Evolutionary conservation across 345 rosid species (phyloP), one percentile per base, ranked within the genome.

Genomic region (Iberis pinnata): DNA sequence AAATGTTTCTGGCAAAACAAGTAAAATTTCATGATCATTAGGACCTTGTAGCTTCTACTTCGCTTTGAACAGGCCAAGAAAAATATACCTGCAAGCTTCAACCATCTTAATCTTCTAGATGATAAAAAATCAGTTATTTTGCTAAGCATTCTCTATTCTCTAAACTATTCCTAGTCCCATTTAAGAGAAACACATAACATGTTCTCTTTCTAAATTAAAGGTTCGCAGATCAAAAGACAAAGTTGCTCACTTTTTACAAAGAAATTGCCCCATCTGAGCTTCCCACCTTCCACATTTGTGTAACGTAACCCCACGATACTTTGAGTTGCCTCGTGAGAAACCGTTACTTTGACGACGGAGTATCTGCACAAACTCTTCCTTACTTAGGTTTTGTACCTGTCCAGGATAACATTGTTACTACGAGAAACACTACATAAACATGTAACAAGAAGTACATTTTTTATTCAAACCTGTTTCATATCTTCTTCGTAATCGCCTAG

Each of bases 241-340:
- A n/a, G n/a, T n/a, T n/a, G n/a, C n/a, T 7, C 82, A 93, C 97
- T 93, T 93, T 74, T 86, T 93, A 70, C 99, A 95, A 32, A 93
- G 72, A 64, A 93, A 86, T 73, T 93, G 99, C 40, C 97, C 99
- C 95, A 93, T 88, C 35, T 97, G 70, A 64, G 99, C 97, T 70
- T 93, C 99, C 99, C 99, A 93, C 60, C 99, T 72, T 9, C 99
- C 99, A 76, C 99, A 93, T 64, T 93, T 93, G 61, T 93, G 99
- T 75, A 93, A 76, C 52, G 97, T 93, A 0, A 93, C 99, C 19
- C 99, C 99, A 65, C 99, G 82, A 74, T 93, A 93, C 67, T 93
- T 93, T 1, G 99, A 93, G 75, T 95, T 93, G 37, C 99, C 99
- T 67, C 99, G 64, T 7, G 95, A 97, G 67, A 83, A 88, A 31